Base-by-base conservation (phyloP, 2,329 filamentous ascomycete species). In the Cytospora leucostoma region DNA sequence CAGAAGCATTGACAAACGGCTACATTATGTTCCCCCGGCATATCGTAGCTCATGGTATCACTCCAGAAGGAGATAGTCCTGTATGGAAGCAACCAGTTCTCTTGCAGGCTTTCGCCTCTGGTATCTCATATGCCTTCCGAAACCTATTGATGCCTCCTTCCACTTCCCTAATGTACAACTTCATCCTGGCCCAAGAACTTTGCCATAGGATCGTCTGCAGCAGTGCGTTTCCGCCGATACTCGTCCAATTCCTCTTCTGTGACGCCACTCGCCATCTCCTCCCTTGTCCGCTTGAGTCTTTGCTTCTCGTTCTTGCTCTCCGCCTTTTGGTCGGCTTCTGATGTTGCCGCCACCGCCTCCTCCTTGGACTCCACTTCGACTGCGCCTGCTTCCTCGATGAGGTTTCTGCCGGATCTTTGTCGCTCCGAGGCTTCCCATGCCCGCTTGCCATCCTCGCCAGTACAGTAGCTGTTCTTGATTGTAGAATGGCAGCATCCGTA, bases 381-480 rank as follows among this genome's bases (percentile, higher is more conserved):
- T 17, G 68, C 47, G 35, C 68, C 68, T 17, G 68, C 47, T 55
- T 69, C 68, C 19, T 66, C 70, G n/a, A 78, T 70, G 59, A 83
- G 70, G 56, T 74, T 77, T 1, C 71, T 78, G 21, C 84, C 82
- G 1, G 75, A 78, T n/a, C 81, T 76, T 72, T 83, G 86, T 68
- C 73, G 79, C 68, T 95, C 88, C 0, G 91, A 88, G 62, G 91
- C 89, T 69, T 93, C 88, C 76, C 91, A 93, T 1, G 92, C 93
- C 66, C 79, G 79, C 74, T 88, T 96, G 40, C 95, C 95, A 64
- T 91, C 91, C 65, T 95, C 92, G 33, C 95, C 95, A 0, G 94
- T 98, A 75, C 95, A 99, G 72, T 98, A 99, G 71, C 93, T 97
- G 76, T 99, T 98, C 78, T 96, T 97, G 67, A 96, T 86, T 27